These are phyloP conservation scores for Quercus tomentella DNA, from an alignment of 331 rosid species.

Conservation along the genomic window DNA sequence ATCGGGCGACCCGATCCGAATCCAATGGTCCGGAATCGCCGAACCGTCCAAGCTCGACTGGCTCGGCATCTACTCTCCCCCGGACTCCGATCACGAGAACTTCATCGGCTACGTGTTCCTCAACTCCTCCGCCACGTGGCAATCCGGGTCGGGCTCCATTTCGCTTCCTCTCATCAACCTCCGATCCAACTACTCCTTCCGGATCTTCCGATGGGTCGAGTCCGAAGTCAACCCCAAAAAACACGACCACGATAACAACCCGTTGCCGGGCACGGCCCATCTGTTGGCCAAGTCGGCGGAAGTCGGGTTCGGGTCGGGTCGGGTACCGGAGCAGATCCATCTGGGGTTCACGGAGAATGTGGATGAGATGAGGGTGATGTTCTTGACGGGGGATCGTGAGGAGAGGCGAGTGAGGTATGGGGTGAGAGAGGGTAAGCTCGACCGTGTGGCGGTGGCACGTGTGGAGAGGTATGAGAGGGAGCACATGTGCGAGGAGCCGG, in stretches of 20 bases:
- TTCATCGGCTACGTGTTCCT: constrained; percentile 82
- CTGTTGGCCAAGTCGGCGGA: constrained; percentile 44
- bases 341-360: constrained; percentile 49
- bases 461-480: constrained; percentile 65
- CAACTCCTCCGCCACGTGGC: constrained; percentile 49
- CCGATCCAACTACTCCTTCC: constrained; percentile 77
- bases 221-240: constrained; percentile 55
- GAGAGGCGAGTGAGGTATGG: constrained; percentile 61
- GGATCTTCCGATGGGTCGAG: constrained; percentile 75
- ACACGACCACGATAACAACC: constrained; percentile 70
- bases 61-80: constrained; percentile 81
- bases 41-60: constrained; percentile 74
- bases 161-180: constrained; percentile 66
- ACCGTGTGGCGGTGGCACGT: constrained; percentile 39
- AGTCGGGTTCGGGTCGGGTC: constrained; percentile 33
- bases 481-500: constrained; percentile 87
- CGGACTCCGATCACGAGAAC: constrained; percentile 47
- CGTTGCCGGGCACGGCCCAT: constrained; percentile 59
- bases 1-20: constrained; percentile 53
- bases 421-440: constrained; percentile 27
- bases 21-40: constrained; percentile 64
- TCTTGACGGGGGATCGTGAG: constrained; percentile 36
- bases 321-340: constrained; percentile 79
- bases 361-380: constrained; percentile 86
- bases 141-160: constrained; percentile 62